Evolutionary conservation across 2,329 filamentous ascomycete species (phyloP).

Genomic region (Cordyceps fumosorosea): DNA sequence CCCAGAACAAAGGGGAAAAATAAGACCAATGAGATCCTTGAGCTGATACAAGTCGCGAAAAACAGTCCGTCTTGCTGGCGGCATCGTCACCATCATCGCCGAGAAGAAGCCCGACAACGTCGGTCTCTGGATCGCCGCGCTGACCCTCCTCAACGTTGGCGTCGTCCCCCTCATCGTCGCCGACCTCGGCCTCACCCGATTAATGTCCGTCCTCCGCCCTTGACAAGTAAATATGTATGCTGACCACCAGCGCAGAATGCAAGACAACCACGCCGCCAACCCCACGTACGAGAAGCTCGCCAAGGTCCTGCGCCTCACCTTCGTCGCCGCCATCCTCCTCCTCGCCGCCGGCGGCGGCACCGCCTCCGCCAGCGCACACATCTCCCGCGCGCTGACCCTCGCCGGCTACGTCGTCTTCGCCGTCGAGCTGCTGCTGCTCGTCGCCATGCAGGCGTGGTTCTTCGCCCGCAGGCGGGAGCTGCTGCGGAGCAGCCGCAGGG

Average conservation of each 20-base stretch:
- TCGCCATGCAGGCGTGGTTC: slow-evolving; percentile 16
- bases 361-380: slow-evolving; percentile 9
- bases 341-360: slow-evolving; percentile 19
- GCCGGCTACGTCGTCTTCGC: slow-evolving; percentile 20
- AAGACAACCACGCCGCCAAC: slow-evolving; percentile 20
- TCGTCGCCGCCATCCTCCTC: slow-evolving; percentile 16
- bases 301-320: slow-evolving; percentile 15
- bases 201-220: slow-evolving; percentile 18
- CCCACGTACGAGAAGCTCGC: slow-evolving; percentile 16
- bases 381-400: slow-evolving; percentile 17
- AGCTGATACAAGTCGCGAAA: background rate
- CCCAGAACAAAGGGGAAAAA: background rate
- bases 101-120: slow-evolving; percentile 16
- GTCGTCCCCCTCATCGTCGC: slow-evolving; percentile 23
- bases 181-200: slow-evolving; percentile 20
- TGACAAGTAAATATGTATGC: background rate
- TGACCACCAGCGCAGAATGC: slow-evolving; percentile 13
- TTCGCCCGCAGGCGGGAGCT: background rate
- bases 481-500: slow-evolving; percentile 16
- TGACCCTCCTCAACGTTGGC: slow-evolving; percentile 24
- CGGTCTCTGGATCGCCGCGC: slow-evolving; percentile 21
- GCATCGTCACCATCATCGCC: slow-evolving; percentile 21
- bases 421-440: slow-evolving; percentile 15
- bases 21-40: background rate
- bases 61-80: slow-evolving; percentile 24